A percentile compares a stretch with the other conserved stretches of the same genome.
Conservation (phyloP, 495 filamentous ascomycete genomes). For the Hypoxylon perforatum region DNA sequence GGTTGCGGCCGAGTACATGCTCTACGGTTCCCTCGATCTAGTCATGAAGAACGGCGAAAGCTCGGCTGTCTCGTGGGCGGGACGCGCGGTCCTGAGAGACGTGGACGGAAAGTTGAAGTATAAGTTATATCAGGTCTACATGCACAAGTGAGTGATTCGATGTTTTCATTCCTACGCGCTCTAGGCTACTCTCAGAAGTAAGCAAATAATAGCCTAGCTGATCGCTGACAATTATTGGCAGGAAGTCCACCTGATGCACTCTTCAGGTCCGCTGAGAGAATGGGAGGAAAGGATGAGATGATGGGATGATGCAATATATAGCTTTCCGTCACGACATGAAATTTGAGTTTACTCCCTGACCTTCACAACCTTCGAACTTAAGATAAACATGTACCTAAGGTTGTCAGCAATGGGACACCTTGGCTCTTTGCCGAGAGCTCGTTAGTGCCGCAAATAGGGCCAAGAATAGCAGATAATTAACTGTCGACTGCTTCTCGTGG, state of each 20-base stretch:
- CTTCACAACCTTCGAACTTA: background rate
- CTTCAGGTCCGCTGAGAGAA: background rate
- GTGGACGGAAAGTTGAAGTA: conserved; percentile 34
- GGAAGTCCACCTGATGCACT: conserved; percentile 1
- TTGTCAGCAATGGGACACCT: conserved; percentile 8
- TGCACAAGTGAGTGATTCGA: conserved; percentile 26
- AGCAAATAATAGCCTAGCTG: background rate
- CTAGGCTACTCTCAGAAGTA: background rate
- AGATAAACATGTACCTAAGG: background rate
- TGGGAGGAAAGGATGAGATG: too few species aligned
- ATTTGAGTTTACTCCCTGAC: conserved; percentile 6
- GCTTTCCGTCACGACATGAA: conserved; percentile 16
- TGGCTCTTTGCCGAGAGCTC: conserved; percentile 7
- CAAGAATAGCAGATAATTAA: conserved; percentile 20
- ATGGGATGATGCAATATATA: conserved; percentile 24
- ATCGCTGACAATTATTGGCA: conserved; percentile 3
- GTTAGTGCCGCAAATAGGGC: background rate
- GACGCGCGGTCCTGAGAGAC: conserved; percentile 35
- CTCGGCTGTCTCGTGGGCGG: conserved; percentile 37
- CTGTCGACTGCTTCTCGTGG: conserved; percentile 21
- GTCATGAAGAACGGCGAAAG: conserved; percentile 27
- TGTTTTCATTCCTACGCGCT: background rate
- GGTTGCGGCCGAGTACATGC: conserved; percentile 46
- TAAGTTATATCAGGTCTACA: conserved; percentile 45
- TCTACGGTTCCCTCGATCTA: conserved; percentile 45